These are phyloP conservation scores for Rauvolfia tetraphylla DNA, from an alignment of 257 asterid genomes.

Conservation along the genomic window DNA sequence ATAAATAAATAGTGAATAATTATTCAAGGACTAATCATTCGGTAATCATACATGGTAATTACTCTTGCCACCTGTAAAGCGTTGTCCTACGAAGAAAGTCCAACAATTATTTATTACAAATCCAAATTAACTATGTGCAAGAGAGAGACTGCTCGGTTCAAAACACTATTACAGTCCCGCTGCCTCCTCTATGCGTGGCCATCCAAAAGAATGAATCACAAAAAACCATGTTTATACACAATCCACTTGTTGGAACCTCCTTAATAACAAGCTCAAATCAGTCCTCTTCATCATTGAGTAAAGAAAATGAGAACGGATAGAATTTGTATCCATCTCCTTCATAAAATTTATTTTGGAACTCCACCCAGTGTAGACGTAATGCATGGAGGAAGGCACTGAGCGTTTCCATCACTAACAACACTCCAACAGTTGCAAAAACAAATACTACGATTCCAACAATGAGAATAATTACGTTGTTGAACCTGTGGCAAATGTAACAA, in stretches of 20 bases:
- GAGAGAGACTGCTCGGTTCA: conserved; percentile 1
- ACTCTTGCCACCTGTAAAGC: background rate
- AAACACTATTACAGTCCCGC: conserved; percentile 9
- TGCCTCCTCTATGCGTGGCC: conserved; percentile 32
- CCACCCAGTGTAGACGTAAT: conserved; percentile 97
- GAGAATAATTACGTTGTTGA: conserved; percentile 65
- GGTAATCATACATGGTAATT: conserved; percentile 7
- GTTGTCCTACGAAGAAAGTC: background rate
- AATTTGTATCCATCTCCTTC: conserved; percentile 99
- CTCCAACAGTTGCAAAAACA: conserved; percentile 85
- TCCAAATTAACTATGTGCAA: background rate
- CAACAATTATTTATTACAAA: conserved; percentile 23
- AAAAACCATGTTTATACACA: conserved; percentile 28
- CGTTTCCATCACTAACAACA: conserved; percentile 93
- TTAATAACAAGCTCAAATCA: conserved; percentile 27
- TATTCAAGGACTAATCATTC: background rate
- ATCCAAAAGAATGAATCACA: conserved; percentile 39
- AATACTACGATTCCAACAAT: conserved; percentile 69
- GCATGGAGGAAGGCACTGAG: conserved; percentile 98
- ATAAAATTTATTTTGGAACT: conserved; percentile 89
- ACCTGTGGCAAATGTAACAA: conserved; percentile 43
- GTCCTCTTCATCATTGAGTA: conserved; percentile 61
- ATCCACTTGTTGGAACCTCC: conserved; percentile 25
- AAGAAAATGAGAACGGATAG: conserved; percentile 63
- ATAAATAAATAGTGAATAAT: conserved; percentile 8